phyloP scores from a whole-genome alignment of 805 yeast species.

The Monosporozyma aquatica region DNA sequence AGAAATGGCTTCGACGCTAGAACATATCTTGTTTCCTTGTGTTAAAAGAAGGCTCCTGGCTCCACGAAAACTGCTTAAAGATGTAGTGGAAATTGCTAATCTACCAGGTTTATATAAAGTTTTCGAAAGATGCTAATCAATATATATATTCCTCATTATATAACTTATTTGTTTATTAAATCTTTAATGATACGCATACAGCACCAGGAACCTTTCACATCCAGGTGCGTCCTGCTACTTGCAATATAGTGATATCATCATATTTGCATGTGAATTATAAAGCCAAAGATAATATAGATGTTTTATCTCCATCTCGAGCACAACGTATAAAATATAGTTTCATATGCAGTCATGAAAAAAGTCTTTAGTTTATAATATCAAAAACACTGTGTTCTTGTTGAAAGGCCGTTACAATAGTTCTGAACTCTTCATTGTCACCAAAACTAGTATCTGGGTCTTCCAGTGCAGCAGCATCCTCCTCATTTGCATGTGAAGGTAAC shows the following conservation, averaged over 20 bases:
- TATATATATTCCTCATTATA: too few relatives aligned
- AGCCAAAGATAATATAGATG: too few relatives aligned
- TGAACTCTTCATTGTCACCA: conserved; percentile 9
- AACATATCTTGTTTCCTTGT: conserved; percentile 54
- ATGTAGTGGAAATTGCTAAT: conserved; percentile 78
- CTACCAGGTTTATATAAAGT: conserved; percentile 85
- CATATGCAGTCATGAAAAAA: too few relatives aligned
- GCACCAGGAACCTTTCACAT: too few relatives aligned
- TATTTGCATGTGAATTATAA: too few relatives aligned
- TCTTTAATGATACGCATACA: too few relatives aligned
- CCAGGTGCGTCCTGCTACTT: too few relatives aligned
- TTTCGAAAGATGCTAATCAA: conserved; percentile 72
- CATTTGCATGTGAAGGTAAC: too few relatives aligned
- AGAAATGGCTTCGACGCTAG: conserved; percentile 37
- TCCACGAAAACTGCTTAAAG: conserved; percentile 40
- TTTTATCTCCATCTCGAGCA: too few relatives aligned
- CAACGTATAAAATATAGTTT: too few relatives aligned
- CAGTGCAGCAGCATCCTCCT: conserved; percentile 6
- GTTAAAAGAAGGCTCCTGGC: conserved; percentile 58
- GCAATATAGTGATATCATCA: too few relatives aligned
- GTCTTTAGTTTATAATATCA: conserved; percentile 6
- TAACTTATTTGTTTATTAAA: too few relatives aligned
- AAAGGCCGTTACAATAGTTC: conserved; percentile 14
- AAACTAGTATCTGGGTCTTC: conserved; percentile 4
- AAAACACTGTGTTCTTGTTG: conserved; percentile 15